Evolutionary conservation across 2,329 filamentous ascomycete species (phyloP), one percentile per base, ranked within the genome.

Genomic region (Phialophora verrucosa): DNA sequence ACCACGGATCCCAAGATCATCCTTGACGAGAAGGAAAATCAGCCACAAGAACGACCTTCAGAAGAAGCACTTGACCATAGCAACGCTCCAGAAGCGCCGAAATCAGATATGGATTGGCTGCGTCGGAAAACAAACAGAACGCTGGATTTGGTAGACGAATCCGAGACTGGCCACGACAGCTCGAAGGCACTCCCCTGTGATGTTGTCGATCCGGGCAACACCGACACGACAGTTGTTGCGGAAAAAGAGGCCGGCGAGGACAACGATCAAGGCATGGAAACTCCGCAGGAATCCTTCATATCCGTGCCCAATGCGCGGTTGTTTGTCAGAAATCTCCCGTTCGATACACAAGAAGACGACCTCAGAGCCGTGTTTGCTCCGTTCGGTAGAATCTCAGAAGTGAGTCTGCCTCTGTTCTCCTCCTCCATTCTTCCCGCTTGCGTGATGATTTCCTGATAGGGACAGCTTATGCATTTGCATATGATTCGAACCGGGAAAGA

Each of bases 371-470:
- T 89, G 56, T 97, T 98, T 75, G 65, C 74, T 31, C 83, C 84
- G 29, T 94, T 90, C 76, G 94, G 93, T 44, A 82, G 85, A 63
- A 80, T 97, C 55, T 87, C 94, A 84, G 94, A 98, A 89, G 95
- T 98, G 89, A 85, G 91, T 80, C 50, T 38, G 62, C 53, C 56
- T 71, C 62, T 68, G 70, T 71, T 65, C 63, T 44, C 65, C 49
- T 44, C 50, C 65, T 47, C 47, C 56, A 57, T 49, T 17, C 59
- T 14, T 14, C 12, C 14, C 57, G 12, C 47, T 84, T 83, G 82
- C 79, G 86, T 94, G 95, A 98, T 98, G 94, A 98, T 92, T 83
- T 87, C 91, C 91, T 88, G 95, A 98, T 98, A 98, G 95, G 95
- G 95, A 98, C 95, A 98, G 88, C 94, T 93, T 91, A 97, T 94